Base-by-base conservation (phyloP, 768 basidiomycete species). In the Strobilomyces dryophilus region DNA sequence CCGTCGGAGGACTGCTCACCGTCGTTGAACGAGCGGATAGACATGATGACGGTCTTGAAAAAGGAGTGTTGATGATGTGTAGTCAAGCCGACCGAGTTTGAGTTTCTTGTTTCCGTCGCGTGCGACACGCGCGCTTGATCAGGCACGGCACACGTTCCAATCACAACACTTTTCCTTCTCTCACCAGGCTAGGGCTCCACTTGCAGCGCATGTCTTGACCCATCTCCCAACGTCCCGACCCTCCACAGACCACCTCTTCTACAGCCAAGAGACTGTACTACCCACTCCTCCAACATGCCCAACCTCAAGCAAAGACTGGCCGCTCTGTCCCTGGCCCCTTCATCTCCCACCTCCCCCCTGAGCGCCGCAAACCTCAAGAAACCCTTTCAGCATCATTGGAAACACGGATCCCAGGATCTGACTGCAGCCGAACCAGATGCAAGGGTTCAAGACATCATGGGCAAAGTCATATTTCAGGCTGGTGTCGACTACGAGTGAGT, bases 401-500 rank as follows among this genome's bases (percentile, higher is more conserved):
- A 74, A 59, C 72, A 73, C 45, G 65, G 61, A 8, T 68, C 58
- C 45, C 69, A 65, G 34, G 59, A 58, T 37, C 61, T 54, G 4
- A 57, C 57, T 47, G 60, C 55, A 52, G 50, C 61, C 49, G 66
- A 64, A 54, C 64, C 66, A 47, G 61, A 58, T 61, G 68, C 54
- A 8, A 61, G 71, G 54, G 68, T 89, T 12, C 84, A 88, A 56
- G 79, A 83, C 15, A 79, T 87, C 27, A 79, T 93, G 74, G 64
- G 72, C 36, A 82, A 75, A 66, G 75, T 93, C 72, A 90, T 93
- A 42, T 92, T 88, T 61, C 91, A 92, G 66, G 92, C 92, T 41
- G 92, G 92, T 2, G 87, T 92, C 52, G 92, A 94, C 71, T 92
- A 83, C 58, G 90, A 92, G 92, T 94, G 61, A 65, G 86, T 76